Conservation (phyloP, 208 protist species). For the Crithidia fasciculata region DNA sequence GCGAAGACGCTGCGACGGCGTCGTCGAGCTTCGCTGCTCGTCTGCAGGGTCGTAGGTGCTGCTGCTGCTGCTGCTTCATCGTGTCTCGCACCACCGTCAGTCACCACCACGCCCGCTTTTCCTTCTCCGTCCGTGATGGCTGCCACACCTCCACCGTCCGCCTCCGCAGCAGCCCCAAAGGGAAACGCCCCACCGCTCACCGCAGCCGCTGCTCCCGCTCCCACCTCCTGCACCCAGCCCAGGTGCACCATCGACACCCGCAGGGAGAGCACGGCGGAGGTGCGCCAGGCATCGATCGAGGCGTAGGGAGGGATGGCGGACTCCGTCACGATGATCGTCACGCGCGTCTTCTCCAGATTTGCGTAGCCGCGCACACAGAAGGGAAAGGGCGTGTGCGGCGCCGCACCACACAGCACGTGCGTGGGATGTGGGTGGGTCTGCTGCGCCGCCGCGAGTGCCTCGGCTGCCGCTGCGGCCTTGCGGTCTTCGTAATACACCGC, state of each 20-base stretch:
- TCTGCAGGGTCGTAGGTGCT: background rate
- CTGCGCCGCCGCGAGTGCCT: constrained; percentile 27
- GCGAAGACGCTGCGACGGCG: background rate
- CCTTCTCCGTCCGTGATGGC: background rate
- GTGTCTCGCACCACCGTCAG: too few species aligned
- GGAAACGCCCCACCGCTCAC: background rate
- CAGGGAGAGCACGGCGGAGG: constrained; percentile 39
- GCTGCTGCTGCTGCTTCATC: too few species aligned
- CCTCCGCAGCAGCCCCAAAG: constrained; percentile 5
- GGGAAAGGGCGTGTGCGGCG: constrained; percentile 21
- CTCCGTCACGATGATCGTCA: constrained; percentile 69
- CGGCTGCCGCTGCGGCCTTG: constrained; percentile 22
- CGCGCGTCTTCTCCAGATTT: constrained; percentile 58
- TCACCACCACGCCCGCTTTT: too few species aligned
- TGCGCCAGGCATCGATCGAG: constrained; percentile 52
- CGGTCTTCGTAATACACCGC: constrained; percentile 47
- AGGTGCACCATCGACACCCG: constrained; percentile 53
- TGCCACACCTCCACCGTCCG: background rate
- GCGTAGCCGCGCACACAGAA: constrained; percentile 73
- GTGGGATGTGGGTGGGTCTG: constrained; percentile 26
- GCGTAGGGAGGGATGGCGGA: constrained; percentile 48
- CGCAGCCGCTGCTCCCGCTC: constrained; percentile 6
- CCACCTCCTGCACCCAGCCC: constrained; percentile 42
- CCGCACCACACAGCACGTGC: constrained; percentile 12
- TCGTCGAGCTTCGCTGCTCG: background rate